Base-by-base conservation (phyloP, 257 asterid genomes). In the Nicotiana otophora region DNA sequence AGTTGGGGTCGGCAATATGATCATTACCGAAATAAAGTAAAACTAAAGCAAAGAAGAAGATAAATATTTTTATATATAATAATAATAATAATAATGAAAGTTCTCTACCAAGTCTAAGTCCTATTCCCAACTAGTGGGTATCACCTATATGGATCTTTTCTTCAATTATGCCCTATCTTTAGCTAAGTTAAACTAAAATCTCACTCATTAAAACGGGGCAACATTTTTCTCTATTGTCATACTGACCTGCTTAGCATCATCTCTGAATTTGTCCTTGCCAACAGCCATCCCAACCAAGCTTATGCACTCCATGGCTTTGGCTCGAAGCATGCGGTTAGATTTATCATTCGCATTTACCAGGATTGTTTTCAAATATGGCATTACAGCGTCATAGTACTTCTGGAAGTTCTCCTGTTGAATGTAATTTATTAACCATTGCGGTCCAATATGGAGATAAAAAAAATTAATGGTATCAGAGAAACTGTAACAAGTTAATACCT, bases 281-380 rank as follows among this genome's bases (percentile, higher is more conserved):
- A 95, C 98, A 75, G 98, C 98, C 98, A 95, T 95, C 77, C 98
- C 98, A 80, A 95, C 98, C 90, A 95, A 90, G 87, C 98, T 95
- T 63, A 95, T 95, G 89, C 98, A 95, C 84, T 95, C 98, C 98
- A 95, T 93, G 69, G 98, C 97, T 90, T 95, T 95, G 81, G 98
- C 98, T 85, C 98, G 98, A 82, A 95, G 98, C 98, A 95, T 93
- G 64, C 98, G 97, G 65, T 93, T 93, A 61, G 97, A 87, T 86
- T 95, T 95, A 89, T 95, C 97, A 8, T 89, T 93, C 42, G 98
- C 98, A 89, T 87, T 93, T 78, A 92, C 93, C 89, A 95, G 84
- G 81, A 95, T 95, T 51, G 98, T 86, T 84, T 95, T 95, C 92
- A 95, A 87, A 88, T 92, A 95, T 17, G 98, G 98, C 98, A 95